Conservation (phyloP, 805 yeast genomes). For the Lipomyces lipofer region DNA sequence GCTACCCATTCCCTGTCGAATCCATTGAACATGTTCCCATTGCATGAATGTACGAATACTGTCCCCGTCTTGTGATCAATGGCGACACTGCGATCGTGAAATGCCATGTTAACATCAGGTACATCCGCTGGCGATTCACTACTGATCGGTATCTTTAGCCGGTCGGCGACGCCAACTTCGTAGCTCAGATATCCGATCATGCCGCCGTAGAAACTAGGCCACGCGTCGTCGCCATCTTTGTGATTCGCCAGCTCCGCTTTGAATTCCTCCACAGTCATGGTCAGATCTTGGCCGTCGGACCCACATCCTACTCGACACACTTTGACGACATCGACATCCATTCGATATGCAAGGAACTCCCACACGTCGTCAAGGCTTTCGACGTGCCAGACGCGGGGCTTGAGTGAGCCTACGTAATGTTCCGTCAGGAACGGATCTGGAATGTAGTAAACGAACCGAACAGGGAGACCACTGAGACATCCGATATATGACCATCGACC, state of each 20-base stretch:
- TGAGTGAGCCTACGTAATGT: background rate
- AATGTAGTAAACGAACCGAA: constrained; percentile 11
- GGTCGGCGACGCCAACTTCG: constrained; percentile 67
- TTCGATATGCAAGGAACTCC: constrained; percentile 8
- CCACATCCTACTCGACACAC: background rate
- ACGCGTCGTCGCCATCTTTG: background rate
- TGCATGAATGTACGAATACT: constrained; percentile 40
- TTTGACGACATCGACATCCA: constrained; percentile 1
- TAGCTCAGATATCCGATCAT: constrained; percentile 81
- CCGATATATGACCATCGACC: constrained; percentile 91
- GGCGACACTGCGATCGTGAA: constrained; percentile 63
- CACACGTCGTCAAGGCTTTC: constrained; percentile 21
- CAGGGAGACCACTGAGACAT: background rate
- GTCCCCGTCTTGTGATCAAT: constrained; percentile 50
- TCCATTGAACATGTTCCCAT: background rate
- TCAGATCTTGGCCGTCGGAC: background rate
- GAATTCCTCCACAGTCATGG: constrained; percentile 1
- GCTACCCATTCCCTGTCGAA: background rate
- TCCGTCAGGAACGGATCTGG: constrained; percentile 15
- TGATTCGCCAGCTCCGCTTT: background rate
- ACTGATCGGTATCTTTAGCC: constrained; percentile 10
- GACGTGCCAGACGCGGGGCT: constrained; percentile 3
- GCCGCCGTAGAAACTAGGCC: constrained; percentile 88
- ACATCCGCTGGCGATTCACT: constrained; percentile 9
- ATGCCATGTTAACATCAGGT: constrained; percentile 73